phyloP scores from a whole-genome alignment of 768 basidiomycete genomes.

The Agrocybe pediades region DNA sequence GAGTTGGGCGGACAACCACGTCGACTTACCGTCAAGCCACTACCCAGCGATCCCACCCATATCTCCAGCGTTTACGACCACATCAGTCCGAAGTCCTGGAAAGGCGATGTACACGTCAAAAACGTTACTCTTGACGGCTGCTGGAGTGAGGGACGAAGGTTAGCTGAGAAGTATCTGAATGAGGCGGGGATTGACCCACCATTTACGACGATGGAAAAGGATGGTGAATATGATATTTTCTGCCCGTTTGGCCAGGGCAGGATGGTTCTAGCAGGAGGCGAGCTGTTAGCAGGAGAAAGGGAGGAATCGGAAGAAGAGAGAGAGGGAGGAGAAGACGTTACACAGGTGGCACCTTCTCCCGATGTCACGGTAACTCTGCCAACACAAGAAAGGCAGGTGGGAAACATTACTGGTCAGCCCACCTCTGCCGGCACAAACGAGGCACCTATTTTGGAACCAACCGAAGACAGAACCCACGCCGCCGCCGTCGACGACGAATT shows the following conservation, averaged over 20 bases:
- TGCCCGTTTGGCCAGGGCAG: constrained; percentile 6
- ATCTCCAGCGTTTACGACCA: neutral
- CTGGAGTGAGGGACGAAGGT: constrained; percentile 12
- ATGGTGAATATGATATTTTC: constrained; percentile 2
- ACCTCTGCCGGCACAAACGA: no score
- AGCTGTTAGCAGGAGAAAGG: constrained; percentile 1
- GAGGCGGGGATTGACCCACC: neutral
- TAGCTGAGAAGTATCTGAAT: neutral
- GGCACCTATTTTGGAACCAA: no score
- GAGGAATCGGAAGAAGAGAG: constrained; percentile 10
- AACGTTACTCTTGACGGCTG: constrained; percentile 10
- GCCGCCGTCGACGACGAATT: no score
- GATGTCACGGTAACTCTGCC: neutral
- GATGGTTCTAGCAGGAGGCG: constrained; percentile 9
- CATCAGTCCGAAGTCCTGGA: constrained; percentile 19
- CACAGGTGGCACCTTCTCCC: no score
- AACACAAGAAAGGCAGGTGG: no score
- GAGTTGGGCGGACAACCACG: constrained; percentile 15
- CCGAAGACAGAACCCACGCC: no score
- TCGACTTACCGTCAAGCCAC: constrained; percentile 8
- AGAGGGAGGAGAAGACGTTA: neutral
- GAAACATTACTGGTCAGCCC: no score
- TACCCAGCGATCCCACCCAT: no score
- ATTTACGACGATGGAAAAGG: neutral
- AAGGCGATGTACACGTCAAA: constrained; percentile 16